Percentiles rank a stretch among this genome's conserved stretches.
These are phyloP conservation scores for Rhodosporidiobolus odoratus DNA, from an alignment of 768 basidiomycete species.

Conservation along the genomic window DNA sequence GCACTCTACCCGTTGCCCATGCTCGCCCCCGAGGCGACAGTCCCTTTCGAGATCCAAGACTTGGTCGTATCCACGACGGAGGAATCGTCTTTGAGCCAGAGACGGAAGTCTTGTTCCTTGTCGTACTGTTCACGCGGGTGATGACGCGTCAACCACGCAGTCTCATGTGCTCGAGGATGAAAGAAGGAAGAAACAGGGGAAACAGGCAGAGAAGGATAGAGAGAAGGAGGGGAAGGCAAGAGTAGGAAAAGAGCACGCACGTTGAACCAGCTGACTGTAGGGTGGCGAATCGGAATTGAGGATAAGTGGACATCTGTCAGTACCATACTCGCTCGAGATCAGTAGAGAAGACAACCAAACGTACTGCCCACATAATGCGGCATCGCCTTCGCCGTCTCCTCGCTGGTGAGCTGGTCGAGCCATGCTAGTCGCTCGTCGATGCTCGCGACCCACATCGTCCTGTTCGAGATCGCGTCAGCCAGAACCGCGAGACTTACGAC, in stretches of 20 bases:
- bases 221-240: not conserved
- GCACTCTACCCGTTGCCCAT: conserved; percentile 10
- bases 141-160: too few species aligned
- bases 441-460: not conserved
- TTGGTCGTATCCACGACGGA: not conserved
- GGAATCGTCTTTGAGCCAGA: conserved; percentile 1
- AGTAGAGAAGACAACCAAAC: not conserved
- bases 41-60: conserved; percentile 5
- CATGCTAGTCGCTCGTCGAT: conserved; percentile 21
- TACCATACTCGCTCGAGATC: not conserved
- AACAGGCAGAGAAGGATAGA: not conserved
- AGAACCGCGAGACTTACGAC: not conserved
- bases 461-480: not conserved
- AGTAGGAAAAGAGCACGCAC: not conserved
- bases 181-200: not conserved
- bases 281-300: not conserved
- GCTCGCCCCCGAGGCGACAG: not conserved
- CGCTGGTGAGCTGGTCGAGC: conserved; percentile 15
- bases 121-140: conserved; percentile 8
- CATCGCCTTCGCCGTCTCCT: conserved; percentile 13
- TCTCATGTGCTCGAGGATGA: too few species aligned
- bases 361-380: conserved; percentile 15
- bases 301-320: not conserved
- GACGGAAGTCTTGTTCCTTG: conserved; percentile 14
- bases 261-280: not conserved